Evolutionary conservation across 2,329 filamentous ascomycete species (phyloP).

Genomic region (Myotisia sp.): DNA sequence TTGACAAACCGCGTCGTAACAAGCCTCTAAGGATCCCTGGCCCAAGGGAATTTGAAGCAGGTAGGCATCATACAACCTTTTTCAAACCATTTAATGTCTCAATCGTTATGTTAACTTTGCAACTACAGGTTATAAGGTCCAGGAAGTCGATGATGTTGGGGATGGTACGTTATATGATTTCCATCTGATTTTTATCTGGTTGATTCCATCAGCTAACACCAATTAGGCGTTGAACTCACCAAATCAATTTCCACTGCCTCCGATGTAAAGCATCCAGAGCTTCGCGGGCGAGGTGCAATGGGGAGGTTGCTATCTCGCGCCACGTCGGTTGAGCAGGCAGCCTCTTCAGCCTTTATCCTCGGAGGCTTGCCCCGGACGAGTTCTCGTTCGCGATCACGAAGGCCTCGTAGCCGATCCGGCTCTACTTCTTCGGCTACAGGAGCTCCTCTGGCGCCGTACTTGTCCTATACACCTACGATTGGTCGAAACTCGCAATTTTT

Average conservation of each 20-base stretch:
- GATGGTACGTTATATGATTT: conserved; percentile 4
- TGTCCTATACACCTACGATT: conserved; percentile 32
- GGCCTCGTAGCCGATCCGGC: conserved; percentile 6
- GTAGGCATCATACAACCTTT: conserved; percentile 14
- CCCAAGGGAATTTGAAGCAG: conserved; percentile 12
- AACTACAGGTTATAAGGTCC: conserved; percentile 15
- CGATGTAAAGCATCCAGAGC: conserved; percentile 1
- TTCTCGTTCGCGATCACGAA: conserved; percentile 9
- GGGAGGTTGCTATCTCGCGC: conserved; percentile 17
- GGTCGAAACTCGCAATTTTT: conserved; percentile 36
- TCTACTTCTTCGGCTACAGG: conserved; percentile 6
- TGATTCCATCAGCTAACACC: neutral
- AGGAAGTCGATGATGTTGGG: conserved; percentile 15
- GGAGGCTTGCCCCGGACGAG: conserved; percentile 13
- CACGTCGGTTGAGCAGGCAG: conserved; percentile 25
- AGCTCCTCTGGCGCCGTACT: conserved; percentile 22
- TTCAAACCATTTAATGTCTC: conserved; percentile 15
- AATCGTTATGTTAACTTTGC: conserved; percentile 4
- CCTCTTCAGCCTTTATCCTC: conserved; percentile 30
- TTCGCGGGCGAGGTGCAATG: conserved; percentile 5
- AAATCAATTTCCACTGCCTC: conserved; percentile 8
- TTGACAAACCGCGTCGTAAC: conserved; percentile 9
- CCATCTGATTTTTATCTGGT: neutral
- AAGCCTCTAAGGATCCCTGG: conserved; percentile 12
- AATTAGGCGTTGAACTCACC: conserved; percentile 6